Percentiles rank a stretch among this genome's conserved stretches.
These are phyloP conservation scores for Venturia aucupariae DNA, from an alignment of 2,329 filamentous ascomycete species.

Conservation along the genomic window DNA sequence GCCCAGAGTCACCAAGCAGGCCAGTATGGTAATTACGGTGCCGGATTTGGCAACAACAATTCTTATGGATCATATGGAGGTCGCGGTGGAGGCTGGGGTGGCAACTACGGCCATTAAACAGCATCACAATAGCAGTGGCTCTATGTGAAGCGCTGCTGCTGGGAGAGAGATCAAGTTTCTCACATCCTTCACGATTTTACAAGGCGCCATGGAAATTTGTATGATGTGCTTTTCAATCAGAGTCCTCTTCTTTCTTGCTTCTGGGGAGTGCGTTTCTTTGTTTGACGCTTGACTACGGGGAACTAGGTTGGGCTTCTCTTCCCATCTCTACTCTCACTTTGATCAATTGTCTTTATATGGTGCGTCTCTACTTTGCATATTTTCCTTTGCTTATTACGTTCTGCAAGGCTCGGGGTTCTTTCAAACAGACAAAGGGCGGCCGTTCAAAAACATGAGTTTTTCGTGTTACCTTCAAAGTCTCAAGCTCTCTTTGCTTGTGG, in stretches of 20 bases:
- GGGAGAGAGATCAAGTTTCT: background rate
- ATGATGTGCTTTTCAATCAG: conserved; percentile 7
- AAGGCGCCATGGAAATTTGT: conserved; percentile 8
- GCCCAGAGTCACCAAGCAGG: conserved; percentile 15
- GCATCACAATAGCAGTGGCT: background rate
- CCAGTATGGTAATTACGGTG: conserved; percentile 16
- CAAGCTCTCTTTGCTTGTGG: background rate
- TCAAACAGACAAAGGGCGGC: background rate
- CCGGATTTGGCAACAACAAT: conserved; percentile 13
- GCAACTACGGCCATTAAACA: conserved; percentile 15
- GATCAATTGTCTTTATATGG: background rate
- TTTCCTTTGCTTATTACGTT: background rate
- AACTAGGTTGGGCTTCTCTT: background rate
- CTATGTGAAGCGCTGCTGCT: background rate
- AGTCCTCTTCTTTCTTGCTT: conserved; percentile 5
- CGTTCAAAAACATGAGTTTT: conserved; percentile 1
- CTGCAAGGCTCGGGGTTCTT: background rate
- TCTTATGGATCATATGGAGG: conserved; percentile 15
- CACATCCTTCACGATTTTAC: background rate
- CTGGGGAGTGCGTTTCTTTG: background rate
- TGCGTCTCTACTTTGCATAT: background rate
- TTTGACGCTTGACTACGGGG: background rate
- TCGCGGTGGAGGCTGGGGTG: conserved; percentile 16
- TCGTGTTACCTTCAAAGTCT: background rate
- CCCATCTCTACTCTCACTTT: conserved; percentile 7